phyloP scores from a whole-genome alignment of 345 rosid genomes.

The Heritiera littoralis region DNA sequence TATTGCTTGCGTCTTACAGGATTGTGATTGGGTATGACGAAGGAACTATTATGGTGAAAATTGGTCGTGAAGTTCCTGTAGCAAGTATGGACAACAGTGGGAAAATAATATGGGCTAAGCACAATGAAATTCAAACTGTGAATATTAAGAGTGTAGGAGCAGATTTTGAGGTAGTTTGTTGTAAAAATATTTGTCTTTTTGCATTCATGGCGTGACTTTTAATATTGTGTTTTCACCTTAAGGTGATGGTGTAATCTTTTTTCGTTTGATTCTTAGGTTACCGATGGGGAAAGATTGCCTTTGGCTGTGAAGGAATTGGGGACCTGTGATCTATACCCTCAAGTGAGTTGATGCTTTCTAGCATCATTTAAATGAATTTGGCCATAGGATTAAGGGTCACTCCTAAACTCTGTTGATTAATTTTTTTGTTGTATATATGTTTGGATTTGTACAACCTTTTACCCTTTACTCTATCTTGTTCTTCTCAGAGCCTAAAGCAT shows the following conservation, averaged over 20 bases:
- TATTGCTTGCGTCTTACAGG: constrained; percentile 40
- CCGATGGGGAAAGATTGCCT: constrained; percentile 99
- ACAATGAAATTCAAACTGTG: constrained; percentile 98
- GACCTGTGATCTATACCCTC: constrained; percentile 99
- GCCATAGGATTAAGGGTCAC: not conserved
- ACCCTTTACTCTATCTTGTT: not conserved
- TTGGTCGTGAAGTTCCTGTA: constrained; percentile 96
- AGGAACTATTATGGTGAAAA: constrained; percentile 99
- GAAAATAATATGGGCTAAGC: constrained; percentile 99
- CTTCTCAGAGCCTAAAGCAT: constrained; percentile 85
- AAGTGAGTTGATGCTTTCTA: constrained; percentile 57
- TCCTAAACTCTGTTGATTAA: not conserved
- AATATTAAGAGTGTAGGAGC: constrained; percentile 97
- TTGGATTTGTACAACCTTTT: constrained; percentile 2
- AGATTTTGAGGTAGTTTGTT: constrained; percentile 73
- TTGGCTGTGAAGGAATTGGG: constrained; percentile 98
- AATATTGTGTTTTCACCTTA: constrained; percentile 13
- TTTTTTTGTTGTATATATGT: not conserved
- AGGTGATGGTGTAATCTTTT: constrained; percentile 1
- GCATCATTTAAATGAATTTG: constrained; percentile 18
- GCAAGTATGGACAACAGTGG: constrained; percentile 99
- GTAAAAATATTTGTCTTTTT: constrained; percentile 16
- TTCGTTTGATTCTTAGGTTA: constrained; percentile 53
- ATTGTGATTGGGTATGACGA: constrained; percentile 98
- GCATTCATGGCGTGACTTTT: constrained; percentile 16